Conservation (phyloP, 2,329 filamentous ascomycete genomes). For the Sclerotinia sclerotiorum region DNA sequence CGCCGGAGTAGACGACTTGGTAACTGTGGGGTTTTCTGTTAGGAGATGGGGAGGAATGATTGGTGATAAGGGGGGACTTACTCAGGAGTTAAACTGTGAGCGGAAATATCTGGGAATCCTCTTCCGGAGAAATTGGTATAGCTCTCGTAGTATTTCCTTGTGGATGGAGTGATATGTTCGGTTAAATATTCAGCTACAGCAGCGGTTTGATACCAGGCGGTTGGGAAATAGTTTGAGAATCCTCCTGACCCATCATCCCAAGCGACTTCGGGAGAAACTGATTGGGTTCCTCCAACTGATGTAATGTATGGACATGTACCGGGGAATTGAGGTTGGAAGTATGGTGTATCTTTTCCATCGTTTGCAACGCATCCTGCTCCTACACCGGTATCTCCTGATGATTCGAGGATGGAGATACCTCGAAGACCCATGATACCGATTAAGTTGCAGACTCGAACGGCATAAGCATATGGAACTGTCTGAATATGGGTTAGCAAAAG, state of each 20-base stretch:
- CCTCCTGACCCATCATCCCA: constrained; percentile 52
- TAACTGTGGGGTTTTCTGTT: constrained; percentile 23
- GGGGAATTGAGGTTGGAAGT: constrained; percentile 57
- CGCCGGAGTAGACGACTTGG: constrained; percentile 24
- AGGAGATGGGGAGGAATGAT: background rate
- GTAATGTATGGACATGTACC: constrained; percentile 44
- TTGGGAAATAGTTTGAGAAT: constrained; percentile 52
- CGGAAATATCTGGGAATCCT: constrained; percentile 52
- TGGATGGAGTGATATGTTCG: constrained; percentile 31
- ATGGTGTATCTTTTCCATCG: constrained; percentile 54
- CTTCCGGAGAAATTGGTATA: constrained; percentile 49
- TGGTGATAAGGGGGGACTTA: constrained; percentile 12
- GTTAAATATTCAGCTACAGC: constrained; percentile 46
- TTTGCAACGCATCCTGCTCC: constrained; percentile 51
- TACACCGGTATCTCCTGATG: constrained; percentile 54
- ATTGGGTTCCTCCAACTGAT: constrained; percentile 34
- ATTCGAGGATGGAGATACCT: constrained; percentile 53
- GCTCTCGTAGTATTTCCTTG: constrained; percentile 48
- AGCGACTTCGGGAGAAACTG: constrained; percentile 41
- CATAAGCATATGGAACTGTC: constrained; percentile 54
- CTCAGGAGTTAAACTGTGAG: constrained; percentile 32
- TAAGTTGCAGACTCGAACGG: constrained; percentile 52
- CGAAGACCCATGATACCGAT: constrained; percentile 54
- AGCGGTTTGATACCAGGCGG: constrained; percentile 48
- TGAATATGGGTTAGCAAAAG: constrained; percentile 30